Evolutionary conservation across 768 basidiomycete genomes (phyloP).

Genomic region (Dictyophora rubrovolvata): DNA sequence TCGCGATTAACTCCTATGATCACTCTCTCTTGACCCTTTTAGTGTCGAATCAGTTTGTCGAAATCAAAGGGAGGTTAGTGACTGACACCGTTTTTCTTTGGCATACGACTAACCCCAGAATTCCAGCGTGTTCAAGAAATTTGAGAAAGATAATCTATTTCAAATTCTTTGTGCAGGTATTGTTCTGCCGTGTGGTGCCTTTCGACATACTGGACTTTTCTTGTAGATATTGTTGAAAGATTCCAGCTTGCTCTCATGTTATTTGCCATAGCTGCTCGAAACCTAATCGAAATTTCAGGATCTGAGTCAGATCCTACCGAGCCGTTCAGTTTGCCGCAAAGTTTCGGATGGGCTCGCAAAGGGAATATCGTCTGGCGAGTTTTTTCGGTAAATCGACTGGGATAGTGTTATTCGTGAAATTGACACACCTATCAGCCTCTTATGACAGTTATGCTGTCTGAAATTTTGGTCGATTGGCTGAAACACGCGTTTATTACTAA

Average conservation of each 20-base stretch:
- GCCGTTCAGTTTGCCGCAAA: conserved; percentile 66
- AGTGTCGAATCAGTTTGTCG: conserved; percentile 97
- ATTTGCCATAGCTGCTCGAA: conserved; percentile 81
- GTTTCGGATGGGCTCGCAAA: conserved; percentile 78
- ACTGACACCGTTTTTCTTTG: background rate
- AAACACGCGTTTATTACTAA: conserved; percentile 99
- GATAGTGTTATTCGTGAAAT: background rate
- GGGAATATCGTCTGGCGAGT: conserved; percentile 78
- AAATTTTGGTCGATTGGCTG: conserved; percentile 95
- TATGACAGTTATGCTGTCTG: conserved; percentile 79
- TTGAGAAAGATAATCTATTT: conserved; percentile 97
- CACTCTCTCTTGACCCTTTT: conserved; percentile 88
- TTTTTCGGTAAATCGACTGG: conserved; percentile 57
- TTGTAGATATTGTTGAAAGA: conserved; percentile 88
- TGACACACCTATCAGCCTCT: conserved; percentile 54
- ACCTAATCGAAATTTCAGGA: conserved; percentile 88
- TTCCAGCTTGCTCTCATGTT: conserved; percentile 92
- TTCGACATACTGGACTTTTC: background rate
- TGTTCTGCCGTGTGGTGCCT: conserved; percentile 11
- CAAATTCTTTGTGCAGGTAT: conserved; percentile 95
- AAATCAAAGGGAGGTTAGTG: conserved; percentile 75
- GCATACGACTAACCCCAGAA: background rate
- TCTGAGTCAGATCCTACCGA: conserved; percentile 76
- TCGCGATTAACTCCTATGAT: conserved; percentile 97
- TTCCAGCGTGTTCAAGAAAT: conserved; percentile 87